These are phyloP conservation scores for Basipetospora chlamydospora DNA, from an alignment of 2,329 filamentous ascomycete genomes.

Conservation along the genomic window DNA sequence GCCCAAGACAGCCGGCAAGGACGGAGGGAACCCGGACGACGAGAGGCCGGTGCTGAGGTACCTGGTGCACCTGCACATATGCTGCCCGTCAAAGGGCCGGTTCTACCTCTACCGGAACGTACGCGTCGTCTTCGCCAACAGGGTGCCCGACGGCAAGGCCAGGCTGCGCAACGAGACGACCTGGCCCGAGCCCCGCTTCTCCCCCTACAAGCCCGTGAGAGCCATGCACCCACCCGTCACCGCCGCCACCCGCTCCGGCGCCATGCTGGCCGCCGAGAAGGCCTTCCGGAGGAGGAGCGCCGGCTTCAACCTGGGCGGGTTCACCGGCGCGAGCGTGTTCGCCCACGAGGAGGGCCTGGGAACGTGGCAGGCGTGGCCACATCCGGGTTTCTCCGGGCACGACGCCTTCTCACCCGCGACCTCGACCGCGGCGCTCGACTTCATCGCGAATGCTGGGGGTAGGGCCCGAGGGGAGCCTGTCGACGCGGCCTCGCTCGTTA, in stretches of 20 bases:
- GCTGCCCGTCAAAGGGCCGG: slow-evolving; percentile 66
- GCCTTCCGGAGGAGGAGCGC: slow-evolving; percentile 42
- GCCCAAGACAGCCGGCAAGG: no score
- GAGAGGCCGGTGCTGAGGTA: slow-evolving; percentile 65
- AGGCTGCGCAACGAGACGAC: slow-evolving; percentile 82
- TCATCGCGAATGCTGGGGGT: no score
- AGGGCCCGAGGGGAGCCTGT: no score
- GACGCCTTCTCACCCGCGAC: neutral
- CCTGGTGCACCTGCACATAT: slow-evolving; percentile 85
- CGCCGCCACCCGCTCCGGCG: slow-evolving; percentile 24
- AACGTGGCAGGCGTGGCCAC: no score
- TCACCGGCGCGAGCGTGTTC: no score
- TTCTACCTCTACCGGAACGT: slow-evolving; percentile 88
- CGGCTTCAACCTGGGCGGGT: no score
- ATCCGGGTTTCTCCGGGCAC: no score
- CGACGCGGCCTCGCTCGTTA: slow-evolving; percentile 37
- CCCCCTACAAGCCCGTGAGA: slow-evolving; percentile 59
- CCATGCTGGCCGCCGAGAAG: slow-evolving; percentile 43
- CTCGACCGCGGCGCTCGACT: neutral
- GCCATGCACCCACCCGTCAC: slow-evolving; percentile 28
- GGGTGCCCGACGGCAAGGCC: slow-evolving; percentile 90
- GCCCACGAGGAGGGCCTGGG: no score
- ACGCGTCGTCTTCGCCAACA: slow-evolving; percentile 89
- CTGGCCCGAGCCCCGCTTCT: slow-evolving; percentile 74
- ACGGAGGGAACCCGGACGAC: neutral